Base-by-base conservation (phyloP, 1,284 basidiomycete genomes). In the Pterulicium gracile region DNA sequence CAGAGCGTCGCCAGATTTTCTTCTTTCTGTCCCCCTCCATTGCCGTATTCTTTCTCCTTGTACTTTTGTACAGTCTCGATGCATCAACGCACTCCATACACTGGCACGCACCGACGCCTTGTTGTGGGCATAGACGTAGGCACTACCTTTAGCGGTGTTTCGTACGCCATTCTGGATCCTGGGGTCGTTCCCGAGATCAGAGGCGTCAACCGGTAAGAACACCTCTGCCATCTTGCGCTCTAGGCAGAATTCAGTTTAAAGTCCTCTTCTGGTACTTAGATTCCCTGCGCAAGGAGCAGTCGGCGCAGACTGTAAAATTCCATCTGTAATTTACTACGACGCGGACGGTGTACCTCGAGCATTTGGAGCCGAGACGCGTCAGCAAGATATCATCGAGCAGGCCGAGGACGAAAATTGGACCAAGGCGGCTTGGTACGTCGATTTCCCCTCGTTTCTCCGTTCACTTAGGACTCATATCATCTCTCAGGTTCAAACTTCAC, bases 401-500 rank as follows among this genome's bases (percentile, higher is more conserved):
- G 70, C 69, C 0, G 69, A 71, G 43, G 71, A 75, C 3, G 63
- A 73, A 44, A 59, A 63, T 3, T 70, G 71, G 62, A 54, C 62
- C 3, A 72, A 66, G 27, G 67, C 72, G 0, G 69, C 75, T 57
- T 79, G 75, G 77, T 76, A 47, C n/a, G 47, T 42, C 7, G 41
- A 34, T 27, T 47, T 14, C 20, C 34, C 41, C 15, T 32, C 2
- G 23, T 15, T 40, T 15, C 7, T 7, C 10, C 23, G 14, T 12
- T 14, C 20, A 4, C 23, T 14, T 4, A n/a, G 21, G 48, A 10
- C 15, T 40, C 36, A 15, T 19, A 21, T 40, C 14, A 3, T 34
- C 10, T 2, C 19, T 19, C 17, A 79, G 77, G 77, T 80, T 77
- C 63, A 79, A 80, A 54, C 56, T 80, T 0, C 68, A 77, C 51